phyloP scores from a whole-genome alignment of 176 grass and related monocot species.

The Aechmea fasciata region DNA sequence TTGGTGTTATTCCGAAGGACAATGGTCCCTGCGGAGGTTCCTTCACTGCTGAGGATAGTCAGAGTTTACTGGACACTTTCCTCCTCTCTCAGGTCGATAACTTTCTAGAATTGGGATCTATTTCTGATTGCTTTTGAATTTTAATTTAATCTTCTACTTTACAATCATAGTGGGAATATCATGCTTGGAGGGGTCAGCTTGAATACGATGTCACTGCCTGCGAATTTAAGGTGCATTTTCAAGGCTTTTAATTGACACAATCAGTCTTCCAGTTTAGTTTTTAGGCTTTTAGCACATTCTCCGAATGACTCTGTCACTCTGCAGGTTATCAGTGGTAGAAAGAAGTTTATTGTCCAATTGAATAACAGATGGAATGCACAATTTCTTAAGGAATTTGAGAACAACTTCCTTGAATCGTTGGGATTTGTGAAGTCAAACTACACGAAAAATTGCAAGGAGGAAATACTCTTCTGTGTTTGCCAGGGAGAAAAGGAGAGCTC shows the following conservation, averaged over 20 bases:
- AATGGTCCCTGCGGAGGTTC: conserved; percentile 5
- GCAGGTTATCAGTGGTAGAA: conserved; percentile 44
- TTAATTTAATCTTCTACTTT: conserved; percentile 16
- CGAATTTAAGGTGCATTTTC: conserved; percentile 38
- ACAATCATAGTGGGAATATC: conserved; percentile 46
- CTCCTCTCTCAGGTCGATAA: conserved; percentile 48
- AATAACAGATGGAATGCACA: conserved; percentile 50
- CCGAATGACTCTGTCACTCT: conserved; percentile 23
- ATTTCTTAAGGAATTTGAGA: conserved; percentile 25
- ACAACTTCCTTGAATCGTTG: conserved; percentile 15
- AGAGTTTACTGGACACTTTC: conserved; percentile 44
- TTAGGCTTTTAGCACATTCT: neutral
- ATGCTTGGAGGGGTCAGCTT: conserved; percentile 30
- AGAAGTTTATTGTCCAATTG: conserved; percentile 48
- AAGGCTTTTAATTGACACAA: neutral
- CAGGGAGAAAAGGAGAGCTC: conserved; percentile 48
- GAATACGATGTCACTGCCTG: conserved; percentile 57
- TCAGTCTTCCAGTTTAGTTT: neutral
- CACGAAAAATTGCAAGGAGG: conserved; percentile 24
- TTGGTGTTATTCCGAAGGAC: conserved; percentile 21
- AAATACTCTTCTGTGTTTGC: conserved; percentile 47
- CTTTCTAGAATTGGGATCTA: neutral
- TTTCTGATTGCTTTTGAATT: conserved; percentile 3
- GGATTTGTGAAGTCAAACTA: conserved; percentile 22
- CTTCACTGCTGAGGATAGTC: conserved; percentile 11